A percentile compares a stretch with the other conserved stretches of the same genome.
Conservation (phyloP, 2,329 filamentous ascomycete species). For the Fusarium falciforme region DNA sequence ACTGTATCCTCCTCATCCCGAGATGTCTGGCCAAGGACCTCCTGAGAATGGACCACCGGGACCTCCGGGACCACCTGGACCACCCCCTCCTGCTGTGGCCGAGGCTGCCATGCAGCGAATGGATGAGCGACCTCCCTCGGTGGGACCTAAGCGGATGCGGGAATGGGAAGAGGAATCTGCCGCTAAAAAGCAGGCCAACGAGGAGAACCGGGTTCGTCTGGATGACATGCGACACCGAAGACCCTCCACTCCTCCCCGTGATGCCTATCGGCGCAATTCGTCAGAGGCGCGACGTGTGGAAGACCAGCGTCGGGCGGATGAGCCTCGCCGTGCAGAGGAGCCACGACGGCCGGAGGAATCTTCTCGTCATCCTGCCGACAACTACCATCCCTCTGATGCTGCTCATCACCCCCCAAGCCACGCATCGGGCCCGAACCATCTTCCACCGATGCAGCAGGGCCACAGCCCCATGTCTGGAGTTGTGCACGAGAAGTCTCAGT, state of each 20-base stretch:
- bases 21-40: slow-evolving; percentile 68
- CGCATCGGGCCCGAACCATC: slow-evolving; percentile 63
- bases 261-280: slow-evolving; percentile 80
- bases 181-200: slow-evolving; percentile 87
- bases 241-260: slow-evolving; percentile 77
- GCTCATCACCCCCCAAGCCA: slow-evolving; percentile 78
- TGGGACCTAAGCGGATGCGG: slow-evolving; percentile 83
- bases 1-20: slow-evolving; percentile 77
- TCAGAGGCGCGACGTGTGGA: slow-evolving; percentile 77
- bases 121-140: slow-evolving; percentile 81
- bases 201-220: slow-evolving; percentile 86
- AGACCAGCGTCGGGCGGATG: slow-evolving; percentile 71
- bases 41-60: slow-evolving; percentile 63
- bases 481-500: slow-evolving; percentile 60
- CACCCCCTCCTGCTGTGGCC: slow-evolving; percentile 63
- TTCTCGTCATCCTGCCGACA: slow-evolving; percentile 79
- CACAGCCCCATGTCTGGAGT: slow-evolving; percentile 66
- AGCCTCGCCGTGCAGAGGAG: slow-evolving; percentile 70
- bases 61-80: slow-evolving; percentile 58
- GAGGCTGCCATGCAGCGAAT: slow-evolving; percentile 73
- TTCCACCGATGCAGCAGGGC: slow-evolving; percentile 73
- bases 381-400: slow-evolving; percentile 91
- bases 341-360: slow-evolving; percentile 67
- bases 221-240: slow-evolving; percentile 87
- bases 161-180: slow-evolving; percentile 91